phyloP scores from a whole-genome alignment of 2,329 filamentous ascomycete genomes.

The Neonectria sp. region DNA sequence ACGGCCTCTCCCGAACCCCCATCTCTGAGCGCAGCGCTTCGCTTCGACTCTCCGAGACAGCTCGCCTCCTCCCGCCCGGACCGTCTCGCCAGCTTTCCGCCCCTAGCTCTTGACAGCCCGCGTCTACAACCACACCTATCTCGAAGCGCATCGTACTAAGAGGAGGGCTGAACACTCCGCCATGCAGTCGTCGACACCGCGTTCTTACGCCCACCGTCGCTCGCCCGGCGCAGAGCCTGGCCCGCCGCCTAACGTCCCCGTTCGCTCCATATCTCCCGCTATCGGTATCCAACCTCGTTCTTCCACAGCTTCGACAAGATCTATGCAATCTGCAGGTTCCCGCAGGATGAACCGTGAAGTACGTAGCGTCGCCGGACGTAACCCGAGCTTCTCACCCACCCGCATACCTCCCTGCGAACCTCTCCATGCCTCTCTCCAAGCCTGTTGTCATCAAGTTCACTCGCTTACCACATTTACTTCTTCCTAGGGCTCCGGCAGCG shows the following conservation, averaged over 20 bases:
- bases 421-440: slow-evolving; percentile 37
- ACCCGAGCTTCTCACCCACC: not conserved
- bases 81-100: slow-evolving; percentile 14
- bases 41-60: slow-evolving; percentile 32
- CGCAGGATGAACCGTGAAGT: slow-evolving; percentile 54
- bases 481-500: slow-evolving; percentile 67
- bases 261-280: slow-evolving; percentile 73
- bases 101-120: slow-evolving; percentile 11
- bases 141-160: slow-evolving; percentile 18
- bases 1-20: slow-evolving; percentile 41
- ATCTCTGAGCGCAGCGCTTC: slow-evolving; percentile 39
- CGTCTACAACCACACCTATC: slow-evolving; percentile 13
- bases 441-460: slow-evolving; percentile 28
- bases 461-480: slow-evolving; percentile 43
- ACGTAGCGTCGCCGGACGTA: slow-evolving; percentile 37
- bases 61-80: slow-evolving; percentile 20
- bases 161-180: slow-evolving; percentile 21
- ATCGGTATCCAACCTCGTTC: slow-evolving; percentile 73
- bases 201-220: slow-evolving; percentile 69
- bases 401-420: slow-evolving; percentile 26
- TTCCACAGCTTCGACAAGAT: slow-evolving; percentile 78
- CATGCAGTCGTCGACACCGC: slow-evolving; percentile 60
- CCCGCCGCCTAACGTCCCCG: slow-evolving; percentile 69
- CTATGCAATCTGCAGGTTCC: slow-evolving; percentile 58
- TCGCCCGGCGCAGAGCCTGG: slow-evolving; percentile 75